These are phyloP conservation scores for Hemerocallis citrina DNA, from an alignment of 106 monocot species.

Conservation along the genomic window DNA sequence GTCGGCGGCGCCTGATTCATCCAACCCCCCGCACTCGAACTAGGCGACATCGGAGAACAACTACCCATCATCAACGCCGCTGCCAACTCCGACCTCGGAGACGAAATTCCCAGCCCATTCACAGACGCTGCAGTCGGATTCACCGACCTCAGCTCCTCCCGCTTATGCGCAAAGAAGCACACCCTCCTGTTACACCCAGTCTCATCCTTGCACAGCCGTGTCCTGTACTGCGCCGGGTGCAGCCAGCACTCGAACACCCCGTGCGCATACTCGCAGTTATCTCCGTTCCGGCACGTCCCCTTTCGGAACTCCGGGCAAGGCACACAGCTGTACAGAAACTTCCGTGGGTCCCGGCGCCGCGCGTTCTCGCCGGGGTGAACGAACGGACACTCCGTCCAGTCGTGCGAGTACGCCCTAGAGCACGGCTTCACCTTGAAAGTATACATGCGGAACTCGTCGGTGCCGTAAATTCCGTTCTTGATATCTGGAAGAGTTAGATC, in stretches of 20 bases:
- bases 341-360: slow-evolving; percentile 62
- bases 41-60: slow-evolving; percentile 16
- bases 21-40: slow-evolving; percentile 20
- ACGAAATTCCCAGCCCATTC: slow-evolving; percentile 12
- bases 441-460: slow-evolving; percentile 96
- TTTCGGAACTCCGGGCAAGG: slow-evolving; percentile 95
- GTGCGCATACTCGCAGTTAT: slow-evolving; percentile 92
- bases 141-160: slow-evolving; percentile 68
- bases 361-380: slow-evolving; percentile 99
- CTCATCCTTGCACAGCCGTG: slow-evolving; percentile 79
- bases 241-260: slow-evolving; percentile 95
- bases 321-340: slow-evolving; percentile 82
- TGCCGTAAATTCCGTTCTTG: slow-evolving; percentile 77
- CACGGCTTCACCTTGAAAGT: slow-evolving; percentile 90
- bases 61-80: slow-evolving; percentile 33
- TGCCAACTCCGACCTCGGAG: slow-evolving; percentile 41
- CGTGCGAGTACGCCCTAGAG: slow-evolving; percentile 90
- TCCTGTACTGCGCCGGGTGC: slow-evolving; percentile 81
- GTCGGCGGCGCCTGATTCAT: slow-evolving; percentile 30
- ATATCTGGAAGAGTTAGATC: slow-evolving; percentile 80
- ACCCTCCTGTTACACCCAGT: slow-evolving; percentile 50
- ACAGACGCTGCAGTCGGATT: slow-evolving; percentile 36
- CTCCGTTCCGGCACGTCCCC: slow-evolving; percentile 77
- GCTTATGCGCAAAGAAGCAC: slow-evolving; percentile 91
- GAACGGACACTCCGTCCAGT: slow-evolving; percentile 99